Evolutionary conservation across 2,329 filamentous ascomycete species (phyloP).

Genomic region (Knufia fluminis): DNA sequence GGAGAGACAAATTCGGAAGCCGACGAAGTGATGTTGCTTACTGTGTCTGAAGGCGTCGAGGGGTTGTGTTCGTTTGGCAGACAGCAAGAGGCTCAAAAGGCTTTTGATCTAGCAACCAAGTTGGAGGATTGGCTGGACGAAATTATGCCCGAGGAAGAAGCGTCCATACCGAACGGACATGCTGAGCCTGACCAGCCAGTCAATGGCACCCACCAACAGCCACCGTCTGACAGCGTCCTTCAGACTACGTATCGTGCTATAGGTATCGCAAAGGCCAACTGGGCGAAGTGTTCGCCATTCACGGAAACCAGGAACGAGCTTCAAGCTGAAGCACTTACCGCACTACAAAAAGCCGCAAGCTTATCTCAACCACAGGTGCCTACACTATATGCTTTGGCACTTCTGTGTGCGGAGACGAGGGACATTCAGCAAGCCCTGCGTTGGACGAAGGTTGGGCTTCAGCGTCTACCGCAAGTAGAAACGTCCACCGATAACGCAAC

Average conservation of each 20-base stretch:
- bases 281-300: constrained; percentile 74
- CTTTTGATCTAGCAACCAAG: constrained; percentile 58
- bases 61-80: constrained; percentile 76
- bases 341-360: constrained; percentile 63
- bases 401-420: constrained; percentile 81
- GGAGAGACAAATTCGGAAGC: constrained; percentile 65
- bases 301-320: constrained; percentile 60
- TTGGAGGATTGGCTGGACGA: constrained; percentile 69
- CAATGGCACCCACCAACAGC: not conserved
- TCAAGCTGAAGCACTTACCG: constrained; percentile 67
- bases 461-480: constrained; percentile 13
- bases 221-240: constrained; percentile 12
- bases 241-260: constrained; percentile 52
- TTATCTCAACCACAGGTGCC: constrained; percentile 58
- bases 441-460: constrained; percentile 65
- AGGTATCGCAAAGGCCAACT: constrained; percentile 76
- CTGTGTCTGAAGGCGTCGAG: constrained; percentile 68
- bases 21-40: constrained; percentile 66
- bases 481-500: constrained; percentile 10
- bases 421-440: constrained; percentile 74
- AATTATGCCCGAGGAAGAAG: constrained; percentile 30
- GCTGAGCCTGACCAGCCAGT: not conserved
- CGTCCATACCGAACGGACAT: constrained; percentile 14
- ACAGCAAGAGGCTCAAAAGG: constrained; percentile 66
- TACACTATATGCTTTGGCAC: constrained; percentile 67